Percentiles rank a stretch among this genome's conserved stretches.
Evolutionary conservation across 495 filamentous ascomycete species (phyloP).

Genomic region (Xylaria telfairii): DNA sequence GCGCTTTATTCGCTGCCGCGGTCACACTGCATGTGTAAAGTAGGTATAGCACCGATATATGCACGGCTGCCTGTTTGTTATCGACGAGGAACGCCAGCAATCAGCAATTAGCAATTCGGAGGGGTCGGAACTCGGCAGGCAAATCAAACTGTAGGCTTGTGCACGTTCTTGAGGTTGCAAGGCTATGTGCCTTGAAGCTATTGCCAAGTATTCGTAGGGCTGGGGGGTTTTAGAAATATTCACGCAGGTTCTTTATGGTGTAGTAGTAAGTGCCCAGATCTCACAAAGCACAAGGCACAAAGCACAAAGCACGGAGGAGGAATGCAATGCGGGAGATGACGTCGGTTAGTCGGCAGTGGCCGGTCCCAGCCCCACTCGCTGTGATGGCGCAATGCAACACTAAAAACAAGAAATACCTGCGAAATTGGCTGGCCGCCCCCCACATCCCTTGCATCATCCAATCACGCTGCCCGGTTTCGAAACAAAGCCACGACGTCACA

Average conservation of each 20-base stretch:
- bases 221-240: neutral
- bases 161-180: neutral
- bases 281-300: neutral
- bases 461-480: neutral
- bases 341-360: conserved; percentile 8
- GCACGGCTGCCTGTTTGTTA: neutral
- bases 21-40: conserved; percentile 1
- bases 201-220: neutral
- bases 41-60: neutral
- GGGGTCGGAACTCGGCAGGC: conserved; percentile 14
- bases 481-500: conserved; percentile 40
- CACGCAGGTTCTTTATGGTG: neutral
- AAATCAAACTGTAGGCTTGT: neutral
- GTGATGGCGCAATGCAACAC: neutral
- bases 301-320: neutral
- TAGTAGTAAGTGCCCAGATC: neutral
- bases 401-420: conserved; percentile 34
- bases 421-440: neutral
- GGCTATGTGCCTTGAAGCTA: neutral
- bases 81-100: neutral
- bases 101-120: neutral
- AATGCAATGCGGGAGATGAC: conserved; percentile 17
- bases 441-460: conserved; percentile 1
- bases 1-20: neutral
- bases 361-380: neutral